Evolutionary conservation across 495 filamentous ascomycete genomes (phyloP), one percentile per base, ranked within the genome.

Genomic region (Mytilinidion resinicola): DNA sequence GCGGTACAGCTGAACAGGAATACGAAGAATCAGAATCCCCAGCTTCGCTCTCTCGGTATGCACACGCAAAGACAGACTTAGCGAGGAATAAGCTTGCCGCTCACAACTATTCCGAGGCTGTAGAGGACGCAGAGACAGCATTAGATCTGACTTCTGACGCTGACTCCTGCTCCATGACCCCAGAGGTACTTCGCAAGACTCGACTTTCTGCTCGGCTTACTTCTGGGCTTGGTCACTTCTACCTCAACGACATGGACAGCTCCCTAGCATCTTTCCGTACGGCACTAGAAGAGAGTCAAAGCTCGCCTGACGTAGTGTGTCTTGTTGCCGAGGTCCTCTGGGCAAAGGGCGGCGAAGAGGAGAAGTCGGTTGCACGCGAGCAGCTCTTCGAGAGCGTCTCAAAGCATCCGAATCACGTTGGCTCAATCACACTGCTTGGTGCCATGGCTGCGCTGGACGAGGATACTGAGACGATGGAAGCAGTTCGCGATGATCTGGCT

Each of bases 311-410:
- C 69, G 86, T 92, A 4, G 84, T 91, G 14, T 96, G 91, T 66
- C 78, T 96, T 14, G 78, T 97, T 9, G 86, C 91, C 1, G 88
- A 97, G 67, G 85, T 96, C 3, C 78, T 97, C 6, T 98, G 92
- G 91, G 90, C 89, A 3, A 91, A 87, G 67, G 91, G 89, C 21
- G 84, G 83, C 1, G 82, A 86, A 8, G 82, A 87, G 11, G 87
- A 91, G 49, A 78, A 84, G 41, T 79, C 79, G 42, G 81, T 89
- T 55, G 90, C 92, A 11, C 80, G 88, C 5, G 83, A 95, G 49
- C 81, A 93, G 57, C 72, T 97, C 19, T 90, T 95, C 63, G 83
- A 84, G 12, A 80, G 85, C 51, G 83, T 95, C 14, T 87, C 91
- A 65, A 77, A 67, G 19, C 71, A 87, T 52, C 82, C 87, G 0